Conservation (phyloP, 2,329 filamentous ascomycete species). For the Pyrenophora graminea region DNA sequence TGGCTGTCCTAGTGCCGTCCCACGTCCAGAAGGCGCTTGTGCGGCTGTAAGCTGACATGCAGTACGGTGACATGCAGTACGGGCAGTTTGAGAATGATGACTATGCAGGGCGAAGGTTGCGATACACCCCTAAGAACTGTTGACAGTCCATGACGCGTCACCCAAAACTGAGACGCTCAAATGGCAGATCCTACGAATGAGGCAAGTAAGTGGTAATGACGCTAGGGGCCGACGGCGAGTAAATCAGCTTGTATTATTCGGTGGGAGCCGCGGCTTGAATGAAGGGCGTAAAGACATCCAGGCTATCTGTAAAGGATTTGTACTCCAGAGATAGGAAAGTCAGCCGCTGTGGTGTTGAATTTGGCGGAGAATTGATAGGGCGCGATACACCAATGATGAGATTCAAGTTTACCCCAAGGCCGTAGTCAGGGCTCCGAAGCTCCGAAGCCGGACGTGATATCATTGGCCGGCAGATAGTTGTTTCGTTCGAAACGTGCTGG, state of each 20-base stretch:
- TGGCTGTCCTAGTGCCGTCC: neutral
- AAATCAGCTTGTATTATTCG: constrained; percentile 12
- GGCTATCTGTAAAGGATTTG: constrained; percentile 3
- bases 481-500: constrained; percentile 19
- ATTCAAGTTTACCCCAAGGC: constrained; percentile 26
- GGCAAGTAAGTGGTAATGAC: neutral
- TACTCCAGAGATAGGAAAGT: neutral
- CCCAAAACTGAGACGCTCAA: neutral
- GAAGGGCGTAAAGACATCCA: constrained; percentile 7
- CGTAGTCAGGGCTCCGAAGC: constrained; percentile 36
- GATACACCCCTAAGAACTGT: neutral
- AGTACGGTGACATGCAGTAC: neutral
- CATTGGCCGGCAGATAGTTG: constrained; percentile 25
- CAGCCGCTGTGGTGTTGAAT: neutral
- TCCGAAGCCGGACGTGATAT: constrained; percentile 34
- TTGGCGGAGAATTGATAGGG: constrained; percentile 22
- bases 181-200: neutral
- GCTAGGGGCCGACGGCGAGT: no score
- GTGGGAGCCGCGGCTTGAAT: constrained; percentile 1
- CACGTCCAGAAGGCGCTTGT: neutral
- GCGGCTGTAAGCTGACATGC: constrained; percentile 2
- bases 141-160: neutral
- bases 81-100: no score
- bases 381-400: constrained; percentile 14
- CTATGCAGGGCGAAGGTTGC: neutral